Evolutionary conservation across 2,329 filamentous ascomycete genomes (phyloP).

Genomic region (Dendrostoma leiphaemia): DNA sequence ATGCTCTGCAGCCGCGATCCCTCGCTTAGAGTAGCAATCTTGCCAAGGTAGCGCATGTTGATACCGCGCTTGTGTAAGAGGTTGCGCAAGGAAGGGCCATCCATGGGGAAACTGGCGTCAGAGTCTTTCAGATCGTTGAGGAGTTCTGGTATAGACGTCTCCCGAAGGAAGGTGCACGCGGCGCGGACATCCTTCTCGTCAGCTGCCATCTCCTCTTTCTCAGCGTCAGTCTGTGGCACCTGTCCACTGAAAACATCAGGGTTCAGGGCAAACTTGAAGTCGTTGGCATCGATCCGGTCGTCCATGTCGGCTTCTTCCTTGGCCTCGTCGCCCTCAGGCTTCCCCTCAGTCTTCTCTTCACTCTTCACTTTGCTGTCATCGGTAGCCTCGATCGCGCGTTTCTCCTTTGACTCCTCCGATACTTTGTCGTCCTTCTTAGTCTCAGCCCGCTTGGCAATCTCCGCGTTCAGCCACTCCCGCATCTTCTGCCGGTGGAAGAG

Average conservation of each 20-base stretch:
- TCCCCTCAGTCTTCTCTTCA: conserved; percentile 28
- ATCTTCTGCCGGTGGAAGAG: conserved; percentile 81
- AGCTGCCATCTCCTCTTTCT: conserved; percentile 76
- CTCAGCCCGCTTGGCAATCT: conserved; percentile 64
- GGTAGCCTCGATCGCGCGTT: conserved; percentile 2
- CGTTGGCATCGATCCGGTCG: conserved; percentile 79
- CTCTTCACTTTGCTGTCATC: conserved; percentile 25
- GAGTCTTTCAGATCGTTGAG: conserved; percentile 85
- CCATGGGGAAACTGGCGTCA: conserved; percentile 97
- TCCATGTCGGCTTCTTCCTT: conserved; percentile 43
- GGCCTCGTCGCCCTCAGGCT: conserved; percentile 33
- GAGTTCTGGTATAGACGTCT: conserved; percentile 78
- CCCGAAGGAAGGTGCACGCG: conserved; percentile 74
- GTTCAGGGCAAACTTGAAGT: conserved; percentile 87
- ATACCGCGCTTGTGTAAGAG: conserved; percentile 95
- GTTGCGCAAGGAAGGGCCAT: conserved; percentile 85
- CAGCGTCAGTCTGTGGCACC: conserved; percentile 81
- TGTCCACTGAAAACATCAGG: conserved; percentile 96
- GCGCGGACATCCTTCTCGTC: conserved; percentile 88
- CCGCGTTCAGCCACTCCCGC: conserved; percentile 80
- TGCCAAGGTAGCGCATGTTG: conserved; percentile 94
- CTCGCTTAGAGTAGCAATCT: conserved; percentile 68
- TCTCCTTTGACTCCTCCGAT: conserved; percentile 25
- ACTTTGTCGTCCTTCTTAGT: conserved; percentile 31
- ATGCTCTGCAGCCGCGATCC: conserved; percentile 75